Percentiles rank a stretch among this genome's conserved stretches.
Evolutionary conservation across 805 yeast species (phyloP).

Genomic region (Sugiyamaella chiloensis): DNA sequence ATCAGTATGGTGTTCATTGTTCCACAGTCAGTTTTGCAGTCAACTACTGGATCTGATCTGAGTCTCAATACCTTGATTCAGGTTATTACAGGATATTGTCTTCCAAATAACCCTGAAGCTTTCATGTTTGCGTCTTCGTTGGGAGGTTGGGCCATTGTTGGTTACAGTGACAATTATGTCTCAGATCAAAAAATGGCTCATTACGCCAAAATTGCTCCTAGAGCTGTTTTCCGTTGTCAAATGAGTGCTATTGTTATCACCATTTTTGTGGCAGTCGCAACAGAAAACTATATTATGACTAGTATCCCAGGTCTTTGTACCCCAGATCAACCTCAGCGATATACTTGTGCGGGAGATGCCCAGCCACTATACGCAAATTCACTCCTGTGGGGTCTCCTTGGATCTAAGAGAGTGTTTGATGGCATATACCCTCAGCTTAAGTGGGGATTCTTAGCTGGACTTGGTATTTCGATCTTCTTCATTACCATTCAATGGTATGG

Average conservation of each 20-base stretch:
- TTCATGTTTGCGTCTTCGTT: conserved; percentile 49
- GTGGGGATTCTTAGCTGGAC: conserved; percentile 63
- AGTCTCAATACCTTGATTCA: conserved; percentile 62
- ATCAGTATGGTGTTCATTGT: conserved; percentile 53
- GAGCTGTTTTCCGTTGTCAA: conserved; percentile 41
- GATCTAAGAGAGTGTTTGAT: conserved; percentile 51
- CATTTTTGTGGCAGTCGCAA: conserved; percentile 31
- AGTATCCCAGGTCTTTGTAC: conserved; percentile 45
- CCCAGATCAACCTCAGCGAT: conserved; percentile 41
- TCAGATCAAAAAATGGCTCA: conserved; percentile 57
- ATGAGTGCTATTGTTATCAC: conserved; percentile 41
- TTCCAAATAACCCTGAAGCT: conserved; percentile 59
- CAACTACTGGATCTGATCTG: conserved; percentile 54
- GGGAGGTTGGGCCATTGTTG: conserved; percentile 47
- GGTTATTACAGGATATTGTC: conserved; percentile 60
- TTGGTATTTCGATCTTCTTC: conserved; percentile 37
- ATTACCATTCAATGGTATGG: conserved; percentile 11
- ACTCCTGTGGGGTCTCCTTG: conserved; percentile 56
- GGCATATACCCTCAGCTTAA: conserved; percentile 58
- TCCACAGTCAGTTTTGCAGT: conserved; percentile 58
- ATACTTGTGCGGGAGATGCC: conserved; percentile 44
- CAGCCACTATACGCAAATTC: conserved; percentile 47
- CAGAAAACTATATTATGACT: conserved; percentile 34
- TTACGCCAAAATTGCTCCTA: conserved; percentile 57
- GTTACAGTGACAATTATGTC: conserved; percentile 60